phyloP scores from a whole-genome alignment of 2,329 filamentous ascomycete species.

The Talaromyces atroroseus region DNA sequence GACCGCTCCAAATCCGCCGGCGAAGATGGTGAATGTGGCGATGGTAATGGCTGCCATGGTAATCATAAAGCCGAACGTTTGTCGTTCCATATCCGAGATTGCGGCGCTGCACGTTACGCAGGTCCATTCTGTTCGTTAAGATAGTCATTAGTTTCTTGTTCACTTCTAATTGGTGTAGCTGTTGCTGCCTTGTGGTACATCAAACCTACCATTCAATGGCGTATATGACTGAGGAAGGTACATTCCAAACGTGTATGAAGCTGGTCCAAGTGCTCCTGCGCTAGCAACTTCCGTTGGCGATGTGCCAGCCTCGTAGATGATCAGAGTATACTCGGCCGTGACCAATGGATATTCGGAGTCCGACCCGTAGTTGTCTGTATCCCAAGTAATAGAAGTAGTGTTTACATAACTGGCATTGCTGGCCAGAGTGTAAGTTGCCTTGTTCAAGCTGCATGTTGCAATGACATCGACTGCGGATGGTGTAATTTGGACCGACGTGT shows the following conservation, averaged over 20 bases:
- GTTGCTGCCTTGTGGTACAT: neutral
- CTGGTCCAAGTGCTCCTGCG: constrained; percentile 52
- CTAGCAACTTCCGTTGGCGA: constrained; percentile 47
- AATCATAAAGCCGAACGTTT: constrained; percentile 52
- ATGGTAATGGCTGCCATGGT: constrained; percentile 54
- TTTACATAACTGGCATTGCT: constrained; percentile 51
- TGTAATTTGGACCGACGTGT: constrained; percentile 57
- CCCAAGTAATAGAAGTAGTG: constrained; percentile 54
- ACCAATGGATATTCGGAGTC: constrained; percentile 49
- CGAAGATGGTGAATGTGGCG: constrained; percentile 53
- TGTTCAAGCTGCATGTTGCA: constrained; percentile 56
- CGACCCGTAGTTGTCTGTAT: constrained; percentile 51
- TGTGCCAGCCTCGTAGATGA: constrained; percentile 55
- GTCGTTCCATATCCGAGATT: constrained; percentile 48
- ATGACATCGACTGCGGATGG: constrained; percentile 57
- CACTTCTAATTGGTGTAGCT: neutral
- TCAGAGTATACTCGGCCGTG: constrained; percentile 58
- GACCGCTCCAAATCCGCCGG: constrained; percentile 36
- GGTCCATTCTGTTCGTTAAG: constrained; percentile 26
- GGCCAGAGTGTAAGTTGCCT: constrained; percentile 57
- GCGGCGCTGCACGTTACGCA: constrained; percentile 56
- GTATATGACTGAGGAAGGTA: constrained; percentile 52
- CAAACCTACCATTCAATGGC: constrained; percentile 43
- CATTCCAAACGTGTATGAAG: constrained; percentile 57
- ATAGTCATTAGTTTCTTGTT: neutral